phyloP scores from a whole-genome alignment of 2,329 filamentous ascomycete species.

The Diaporthe citrichinensis region DNA sequence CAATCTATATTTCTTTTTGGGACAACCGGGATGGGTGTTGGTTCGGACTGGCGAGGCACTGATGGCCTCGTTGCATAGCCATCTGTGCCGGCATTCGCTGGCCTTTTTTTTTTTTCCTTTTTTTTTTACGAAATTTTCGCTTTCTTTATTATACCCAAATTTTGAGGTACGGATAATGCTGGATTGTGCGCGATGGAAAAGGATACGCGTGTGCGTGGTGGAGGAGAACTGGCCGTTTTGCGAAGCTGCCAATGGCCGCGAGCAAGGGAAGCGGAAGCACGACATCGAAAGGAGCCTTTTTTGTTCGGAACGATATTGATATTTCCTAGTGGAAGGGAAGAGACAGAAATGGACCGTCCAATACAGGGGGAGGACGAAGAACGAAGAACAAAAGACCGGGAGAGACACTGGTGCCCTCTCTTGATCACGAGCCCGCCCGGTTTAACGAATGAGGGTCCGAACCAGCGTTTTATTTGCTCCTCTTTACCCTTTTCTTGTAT shows the following conservation, averaged over 20 bases:
- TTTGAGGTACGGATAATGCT: conserved; percentile 22
- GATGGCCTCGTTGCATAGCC: conserved; percentile 27
- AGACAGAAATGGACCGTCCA: conserved; percentile 6
- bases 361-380: neutral
- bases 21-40: conserved; percentile 26
- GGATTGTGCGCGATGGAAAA: conserved; percentile 1
- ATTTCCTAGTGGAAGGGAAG: neutral
- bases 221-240: neutral
- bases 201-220: neutral
- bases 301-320: conserved; percentile 1
- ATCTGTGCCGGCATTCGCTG: conserved; percentile 4
- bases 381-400: neutral
- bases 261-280: neutral
- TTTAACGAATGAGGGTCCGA: conserved; percentile 12
- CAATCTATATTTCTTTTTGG: neutral
- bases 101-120: conserved; percentile 10
- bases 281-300: neutral
- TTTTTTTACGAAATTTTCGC: conserved; percentile 28
- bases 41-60: conserved; percentile 33
- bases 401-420: neutral
- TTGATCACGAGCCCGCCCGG: neutral
- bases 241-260: neutral
- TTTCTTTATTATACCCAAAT: conserved; percentile 39
- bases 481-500: conserved; percentile 11
- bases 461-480: conserved; percentile 16